These are phyloP conservation scores for Pseudonitzschia delicatissima DNA, from an alignment of 108 stramenopile species.

Conservation along the genomic window DNA sequence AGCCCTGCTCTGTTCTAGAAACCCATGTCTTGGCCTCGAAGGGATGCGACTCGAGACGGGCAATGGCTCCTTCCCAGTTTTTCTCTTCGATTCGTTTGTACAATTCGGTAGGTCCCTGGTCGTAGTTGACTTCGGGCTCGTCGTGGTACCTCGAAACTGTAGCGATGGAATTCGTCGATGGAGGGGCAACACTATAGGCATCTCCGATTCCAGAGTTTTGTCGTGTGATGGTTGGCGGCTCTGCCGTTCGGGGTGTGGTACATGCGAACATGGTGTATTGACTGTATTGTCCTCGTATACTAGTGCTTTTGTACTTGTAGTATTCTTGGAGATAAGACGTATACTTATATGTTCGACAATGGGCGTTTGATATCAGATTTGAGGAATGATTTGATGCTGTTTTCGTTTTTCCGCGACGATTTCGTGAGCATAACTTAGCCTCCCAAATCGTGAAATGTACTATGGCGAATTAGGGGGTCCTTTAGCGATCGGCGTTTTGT, in stretches of 20 bases:
- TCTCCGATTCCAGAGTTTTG: slow-evolving; percentile 46
- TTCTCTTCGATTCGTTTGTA: slow-evolving; percentile 83
- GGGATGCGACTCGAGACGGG: slow-evolving; percentile 57
- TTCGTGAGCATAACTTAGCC: too few species aligned
- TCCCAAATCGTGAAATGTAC: background rate
- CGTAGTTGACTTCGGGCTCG: slow-evolving; percentile 77
- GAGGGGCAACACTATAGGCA: slow-evolving; percentile 37
- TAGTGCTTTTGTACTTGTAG: too few species aligned
- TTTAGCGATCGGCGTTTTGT: background rate
- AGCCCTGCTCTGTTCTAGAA: slow-evolving; percentile 55
- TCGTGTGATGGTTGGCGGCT: slow-evolving; percentile 21
- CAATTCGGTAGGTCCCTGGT: slow-evolving; percentile 68
- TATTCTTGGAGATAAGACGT: too few species aligned
- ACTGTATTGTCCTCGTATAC: too few species aligned
- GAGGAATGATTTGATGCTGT: too few species aligned
- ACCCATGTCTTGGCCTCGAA: slow-evolving; percentile 80
- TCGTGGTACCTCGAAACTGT: slow-evolving; percentile 32
- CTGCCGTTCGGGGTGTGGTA: slow-evolving; percentile 20
- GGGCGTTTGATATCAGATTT: too few species aligned
- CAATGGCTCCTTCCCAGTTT: slow-evolving; percentile 79
- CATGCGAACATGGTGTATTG: too few species aligned
- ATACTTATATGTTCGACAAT: too few species aligned
- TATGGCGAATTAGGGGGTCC: background rate
- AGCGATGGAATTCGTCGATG: slow-evolving; percentile 16
- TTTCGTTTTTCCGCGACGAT: too few species aligned